Evolutionary conservation across 148 eudicot species (phyloP).

Genomic region (Rhododendron williamsianum): DNA sequence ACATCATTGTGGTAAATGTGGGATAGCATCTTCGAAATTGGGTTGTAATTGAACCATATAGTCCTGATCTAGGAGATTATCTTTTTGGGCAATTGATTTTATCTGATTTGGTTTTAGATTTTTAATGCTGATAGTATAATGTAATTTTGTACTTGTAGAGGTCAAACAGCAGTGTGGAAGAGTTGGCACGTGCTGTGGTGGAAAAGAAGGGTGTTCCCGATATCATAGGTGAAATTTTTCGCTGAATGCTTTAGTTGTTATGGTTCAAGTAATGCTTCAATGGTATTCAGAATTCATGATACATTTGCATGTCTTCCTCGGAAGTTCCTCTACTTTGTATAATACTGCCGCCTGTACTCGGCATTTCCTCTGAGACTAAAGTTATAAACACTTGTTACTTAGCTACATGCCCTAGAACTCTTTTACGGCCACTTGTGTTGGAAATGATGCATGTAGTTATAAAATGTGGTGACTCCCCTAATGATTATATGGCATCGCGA

Average conservation of each 20-base stretch:
- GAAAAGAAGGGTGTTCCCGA: conserved; percentile 84
- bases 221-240: conserved; percentile 51
- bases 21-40: not conserved
- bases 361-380: not conserved
- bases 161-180: conserved; percentile 64
- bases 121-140: not conserved
- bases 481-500: not conserved
- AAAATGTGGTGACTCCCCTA: not conserved
- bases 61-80: not conserved
- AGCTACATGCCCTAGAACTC: not conserved
- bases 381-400: not conserved
- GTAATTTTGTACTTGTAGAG: conserved; percentile 33
- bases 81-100: not conserved
- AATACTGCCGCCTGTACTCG: not conserved
- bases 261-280: not conserved
- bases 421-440: not conserved
- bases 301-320: not conserved
- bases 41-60: not conserved
- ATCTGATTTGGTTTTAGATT: not conserved
- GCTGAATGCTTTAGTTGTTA: not conserved
- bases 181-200: conserved; percentile 57
- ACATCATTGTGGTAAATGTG: not conserved
- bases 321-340: not conserved
- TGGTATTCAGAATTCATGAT: not conserved
- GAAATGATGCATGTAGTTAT: not conserved